These are phyloP conservation scores for Cercospora citrullina DNA, from an alignment of 2,329 filamentous ascomycete species.

Conservation along the genomic window DNA sequence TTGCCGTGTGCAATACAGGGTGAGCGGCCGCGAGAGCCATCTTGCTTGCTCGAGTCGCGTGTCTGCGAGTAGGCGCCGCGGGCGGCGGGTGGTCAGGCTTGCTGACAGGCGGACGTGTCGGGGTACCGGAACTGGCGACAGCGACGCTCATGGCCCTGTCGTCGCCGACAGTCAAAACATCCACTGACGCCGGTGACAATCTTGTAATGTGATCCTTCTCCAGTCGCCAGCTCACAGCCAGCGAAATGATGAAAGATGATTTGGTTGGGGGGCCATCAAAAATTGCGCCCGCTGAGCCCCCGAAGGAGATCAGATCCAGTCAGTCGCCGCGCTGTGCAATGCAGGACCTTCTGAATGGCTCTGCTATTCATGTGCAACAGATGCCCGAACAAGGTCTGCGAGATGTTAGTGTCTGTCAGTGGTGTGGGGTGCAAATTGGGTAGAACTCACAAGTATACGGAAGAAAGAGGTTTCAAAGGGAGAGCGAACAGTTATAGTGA, in stretches of 20 bases:
- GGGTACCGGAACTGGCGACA: too few relatives aligned
- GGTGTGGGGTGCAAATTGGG: too few relatives aligned
- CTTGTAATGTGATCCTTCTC: not conserved
- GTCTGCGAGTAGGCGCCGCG: too few relatives aligned
- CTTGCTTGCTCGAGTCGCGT: too few relatives aligned
- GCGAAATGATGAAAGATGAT: not conserved
- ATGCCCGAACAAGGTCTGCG: not conserved
- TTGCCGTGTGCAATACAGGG: not conserved
- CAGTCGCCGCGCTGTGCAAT: conserved; percentile 13
- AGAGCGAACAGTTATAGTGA: not conserved
- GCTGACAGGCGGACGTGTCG: too few relatives aligned
- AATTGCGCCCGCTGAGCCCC: conserved; percentile 12
- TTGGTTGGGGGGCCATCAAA: conserved; percentile 11
- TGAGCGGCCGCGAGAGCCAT: too few relatives aligned
- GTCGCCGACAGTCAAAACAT: too few relatives aligned
- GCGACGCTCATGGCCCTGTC: too few relatives aligned
- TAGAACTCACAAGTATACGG: not conserved
- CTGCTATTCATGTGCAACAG: not conserved
- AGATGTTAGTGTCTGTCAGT: too few relatives aligned
- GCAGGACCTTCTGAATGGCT: conserved; percentile 5
- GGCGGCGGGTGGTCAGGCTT: too few relatives aligned
- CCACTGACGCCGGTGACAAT: too few relatives aligned
- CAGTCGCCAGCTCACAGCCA: not conserved
- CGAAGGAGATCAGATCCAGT: conserved; percentile 16
- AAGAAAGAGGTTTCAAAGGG: not conserved